Evolutionary conservation across 148 eudicot genomes (phyloP).

Genomic region (Oxyria digyna): DNA sequence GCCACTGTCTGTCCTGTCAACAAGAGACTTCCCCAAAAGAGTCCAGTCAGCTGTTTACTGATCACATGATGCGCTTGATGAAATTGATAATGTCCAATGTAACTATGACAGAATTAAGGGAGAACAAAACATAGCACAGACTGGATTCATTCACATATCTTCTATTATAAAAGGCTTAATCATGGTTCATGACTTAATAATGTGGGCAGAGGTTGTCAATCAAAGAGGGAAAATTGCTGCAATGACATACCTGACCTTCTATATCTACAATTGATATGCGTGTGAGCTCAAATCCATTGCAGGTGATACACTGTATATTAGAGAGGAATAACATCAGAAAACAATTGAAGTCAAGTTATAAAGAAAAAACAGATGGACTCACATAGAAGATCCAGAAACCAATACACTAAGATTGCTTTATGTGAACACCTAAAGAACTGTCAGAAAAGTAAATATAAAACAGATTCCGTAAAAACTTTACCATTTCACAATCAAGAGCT

Average conservation of each 20-base stretch:
- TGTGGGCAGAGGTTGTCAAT: background rate
- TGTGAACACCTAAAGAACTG: background rate
- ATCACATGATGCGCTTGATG: background rate
- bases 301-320: conserved; percentile 37
- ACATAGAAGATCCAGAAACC: background rate
- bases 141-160: background rate
- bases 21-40: background rate
- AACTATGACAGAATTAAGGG: background rate
- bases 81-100: background rate
- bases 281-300: conserved; percentile 87
- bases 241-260: conserved; percentile 25
- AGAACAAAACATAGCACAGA: background rate
- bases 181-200: no score
- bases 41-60: background rate
- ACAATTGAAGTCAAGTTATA: background rate
- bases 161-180: background rate
- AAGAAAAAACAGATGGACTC: background rate
- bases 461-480: background rate
- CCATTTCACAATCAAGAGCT: conserved; percentile 83
- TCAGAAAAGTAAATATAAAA: background rate
- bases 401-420: background rate
- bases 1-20: background rate
- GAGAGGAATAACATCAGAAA: background rate
- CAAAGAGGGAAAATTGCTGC: background rate
- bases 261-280: conserved; percentile 70